Conservation (phyloP, 148 eudicot genomes). For the Dysphania ambrosioides region DNA sequence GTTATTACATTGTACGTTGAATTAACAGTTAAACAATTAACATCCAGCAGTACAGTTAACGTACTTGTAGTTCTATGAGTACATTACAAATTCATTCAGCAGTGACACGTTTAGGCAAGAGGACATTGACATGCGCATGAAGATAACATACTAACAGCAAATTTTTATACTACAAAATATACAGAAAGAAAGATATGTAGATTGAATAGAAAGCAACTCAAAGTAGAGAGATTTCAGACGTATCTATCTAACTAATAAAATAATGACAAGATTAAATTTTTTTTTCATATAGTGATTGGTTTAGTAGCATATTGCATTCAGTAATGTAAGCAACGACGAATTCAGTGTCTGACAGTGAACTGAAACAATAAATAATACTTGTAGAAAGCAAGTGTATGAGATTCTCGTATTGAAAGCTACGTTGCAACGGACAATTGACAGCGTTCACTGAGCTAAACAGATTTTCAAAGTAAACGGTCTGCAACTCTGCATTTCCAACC, state of each 20-base stretch:
- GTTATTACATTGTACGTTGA: background rate
- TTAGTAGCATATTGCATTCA: too few relatives aligned
- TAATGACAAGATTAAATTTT: background rate
- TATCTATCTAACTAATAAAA: background rate
- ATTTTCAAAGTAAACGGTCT: too few relatives aligned
- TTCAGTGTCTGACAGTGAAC: too few relatives aligned
- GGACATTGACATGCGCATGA: background rate
- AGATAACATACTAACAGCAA: background rate
- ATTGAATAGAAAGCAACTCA: background rate
- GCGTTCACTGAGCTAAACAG: too few relatives aligned
- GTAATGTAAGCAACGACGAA: background rate
- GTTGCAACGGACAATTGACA: too few relatives aligned
- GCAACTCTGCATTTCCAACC: too few relatives aligned
- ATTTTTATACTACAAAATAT: too few relatives aligned
- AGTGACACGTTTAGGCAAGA: background rate
- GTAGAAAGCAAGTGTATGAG: too few relatives aligned
- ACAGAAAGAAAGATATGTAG: background rate
- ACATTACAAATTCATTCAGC: background rate
- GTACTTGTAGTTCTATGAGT: background rate
- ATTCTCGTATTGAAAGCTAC: too few relatives aligned
- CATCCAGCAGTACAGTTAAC: background rate
- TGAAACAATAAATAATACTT: too few relatives aligned
- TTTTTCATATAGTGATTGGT: background rate
- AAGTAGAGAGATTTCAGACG: background rate
- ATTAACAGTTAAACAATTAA: background rate